Conservation (phyloP, 192 early-diverging fungal species). For the Coemansia sp. region DNA sequence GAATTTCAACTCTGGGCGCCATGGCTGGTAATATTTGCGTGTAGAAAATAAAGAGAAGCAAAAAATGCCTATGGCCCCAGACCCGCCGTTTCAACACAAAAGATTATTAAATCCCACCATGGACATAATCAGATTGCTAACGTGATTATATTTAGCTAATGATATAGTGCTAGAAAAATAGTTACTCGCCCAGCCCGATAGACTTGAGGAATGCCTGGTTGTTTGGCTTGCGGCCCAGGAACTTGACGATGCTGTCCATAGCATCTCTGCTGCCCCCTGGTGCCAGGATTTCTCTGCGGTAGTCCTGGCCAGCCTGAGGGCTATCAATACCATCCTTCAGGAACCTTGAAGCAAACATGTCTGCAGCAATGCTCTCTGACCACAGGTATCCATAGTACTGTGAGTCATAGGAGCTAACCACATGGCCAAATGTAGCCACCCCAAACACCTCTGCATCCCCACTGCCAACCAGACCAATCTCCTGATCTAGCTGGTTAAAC, state of each 20-base stretch:
- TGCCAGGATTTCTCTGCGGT: conserved; percentile 17
- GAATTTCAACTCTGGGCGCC: conserved; percentile 42
- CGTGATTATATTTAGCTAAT: no score
- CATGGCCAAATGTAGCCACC: conserved; percentile 57
- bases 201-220: conserved; percentile 74
- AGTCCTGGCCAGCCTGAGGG: conserved; percentile 13
- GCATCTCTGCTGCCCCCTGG: conserved; percentile 60
- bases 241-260: conserved; percentile 62
- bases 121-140: no score
- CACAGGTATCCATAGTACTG: conserved; percentile 76
- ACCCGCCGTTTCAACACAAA: no score
- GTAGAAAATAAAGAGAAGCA: no score
- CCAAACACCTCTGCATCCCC: conserved; percentile 51
- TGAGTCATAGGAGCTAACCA: conserved; percentile 71
- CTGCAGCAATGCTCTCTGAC: conserved; percentile 75
- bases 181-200: conserved; percentile 51
- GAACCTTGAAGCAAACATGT: conserved; percentile 75
- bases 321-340: conserved; percentile 56
- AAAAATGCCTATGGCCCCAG: no score
- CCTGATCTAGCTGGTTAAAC: conserved; percentile 47
- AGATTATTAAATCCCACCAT: no score
- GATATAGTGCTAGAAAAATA: no score
- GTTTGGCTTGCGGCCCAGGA: conserved; percentile 78
- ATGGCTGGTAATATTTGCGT: neutral
- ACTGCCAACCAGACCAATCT: conserved; percentile 36